These are phyloP conservation scores for Nyctanthes arbortristis DNA, from an alignment of 257 asterid genomes.

Conservation along the genomic window DNA sequence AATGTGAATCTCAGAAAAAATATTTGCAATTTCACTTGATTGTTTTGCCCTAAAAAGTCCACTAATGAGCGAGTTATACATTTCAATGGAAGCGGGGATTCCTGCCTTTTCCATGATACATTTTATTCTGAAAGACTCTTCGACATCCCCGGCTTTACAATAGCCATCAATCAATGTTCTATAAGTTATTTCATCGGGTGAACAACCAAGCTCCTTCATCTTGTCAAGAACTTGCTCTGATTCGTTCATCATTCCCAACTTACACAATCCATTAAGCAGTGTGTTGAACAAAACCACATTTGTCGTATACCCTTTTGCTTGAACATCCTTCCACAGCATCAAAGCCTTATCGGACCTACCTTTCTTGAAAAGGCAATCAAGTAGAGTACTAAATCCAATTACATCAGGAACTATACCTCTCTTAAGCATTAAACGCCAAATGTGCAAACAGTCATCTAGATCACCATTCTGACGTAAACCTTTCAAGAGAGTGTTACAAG, in stretches of 20 bases:
- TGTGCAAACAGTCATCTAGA: constrained; percentile 67
- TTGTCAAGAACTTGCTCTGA: constrained; percentile 63
- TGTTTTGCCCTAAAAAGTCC: constrained; percentile 68
- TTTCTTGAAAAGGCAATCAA: constrained; percentile 61
- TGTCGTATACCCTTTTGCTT: constrained; percentile 62
- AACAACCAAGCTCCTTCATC: constrained; percentile 65
- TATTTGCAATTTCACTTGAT: constrained; percentile 39
- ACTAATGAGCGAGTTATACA: constrained; percentile 73
- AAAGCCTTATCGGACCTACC: constrained; percentile 53
- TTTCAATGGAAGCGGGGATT: constrained; percentile 58
- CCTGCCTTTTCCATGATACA: constrained; percentile 54
- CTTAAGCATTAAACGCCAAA: constrained; percentile 73
- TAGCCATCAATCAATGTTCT: constrained; percentile 74
- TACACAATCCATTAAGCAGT: constrained; percentile 77
- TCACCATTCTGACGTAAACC: constrained; percentile 63
- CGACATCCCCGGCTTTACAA: constrained; percentile 62
- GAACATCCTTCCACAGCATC: constrained; percentile 65
- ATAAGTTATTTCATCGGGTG: constrained; percentile 68
- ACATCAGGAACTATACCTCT: constrained; percentile 71
- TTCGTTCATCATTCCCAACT: constrained; percentile 68
- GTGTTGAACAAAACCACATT: constrained; percentile 58
- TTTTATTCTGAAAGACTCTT: constrained; percentile 56
- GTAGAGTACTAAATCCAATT: constrained; percentile 67
- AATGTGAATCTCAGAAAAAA: constrained; percentile 54
- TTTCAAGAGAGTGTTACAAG: constrained; percentile 77